Percentiles rank a stretch among this genome's conserved stretches.
Evolutionary conservation across 2,329 filamentous ascomycete species (phyloP).

Genomic region (Arthrobotrys iridis): DNA sequence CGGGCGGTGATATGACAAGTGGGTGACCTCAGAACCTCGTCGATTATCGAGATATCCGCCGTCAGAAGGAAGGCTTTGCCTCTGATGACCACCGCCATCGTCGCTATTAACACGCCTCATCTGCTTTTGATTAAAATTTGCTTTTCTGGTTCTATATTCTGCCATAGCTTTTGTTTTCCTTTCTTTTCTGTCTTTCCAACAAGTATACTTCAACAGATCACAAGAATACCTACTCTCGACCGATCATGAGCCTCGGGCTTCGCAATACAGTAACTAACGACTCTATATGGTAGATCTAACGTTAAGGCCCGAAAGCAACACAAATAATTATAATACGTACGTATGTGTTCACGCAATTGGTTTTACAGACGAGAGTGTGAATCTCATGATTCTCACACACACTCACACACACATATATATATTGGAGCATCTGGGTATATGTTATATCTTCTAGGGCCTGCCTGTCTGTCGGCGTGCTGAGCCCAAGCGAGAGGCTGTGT

Average conservation of each 20-base stretch:
- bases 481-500: background rate
- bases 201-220: background rate
- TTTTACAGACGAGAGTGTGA: background rate
- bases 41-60: slow-evolving; percentile 10
- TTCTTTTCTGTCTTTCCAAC: background rate
- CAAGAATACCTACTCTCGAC: background rate
- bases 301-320: background rate
- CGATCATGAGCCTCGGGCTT: background rate
- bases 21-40: slow-evolving; percentile 45
- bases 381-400: slow-evolving; percentile 15
- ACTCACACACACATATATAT: too few relatives aligned
- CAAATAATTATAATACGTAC: background rate
- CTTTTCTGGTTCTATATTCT: background rate
- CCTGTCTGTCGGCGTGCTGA: background rate
- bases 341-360: background rate
- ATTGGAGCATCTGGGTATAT: too few relatives aligned
- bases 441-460: too few relatives aligned
- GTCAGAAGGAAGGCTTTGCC: slow-evolving; percentile 2
- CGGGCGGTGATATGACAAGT: slow-evolving; percentile 40
- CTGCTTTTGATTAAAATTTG: background rate
- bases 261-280: too few relatives aligned
- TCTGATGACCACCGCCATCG: background rate
- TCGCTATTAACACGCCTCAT: too few relatives aligned
- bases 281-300: too few relatives aligned
- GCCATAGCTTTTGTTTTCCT: too few relatives aligned